These are phyloP conservation scores for Warburgia ugandensis DNA, from an alignment of 164 flowering plant species.

Conservation along the genomic window DNA sequence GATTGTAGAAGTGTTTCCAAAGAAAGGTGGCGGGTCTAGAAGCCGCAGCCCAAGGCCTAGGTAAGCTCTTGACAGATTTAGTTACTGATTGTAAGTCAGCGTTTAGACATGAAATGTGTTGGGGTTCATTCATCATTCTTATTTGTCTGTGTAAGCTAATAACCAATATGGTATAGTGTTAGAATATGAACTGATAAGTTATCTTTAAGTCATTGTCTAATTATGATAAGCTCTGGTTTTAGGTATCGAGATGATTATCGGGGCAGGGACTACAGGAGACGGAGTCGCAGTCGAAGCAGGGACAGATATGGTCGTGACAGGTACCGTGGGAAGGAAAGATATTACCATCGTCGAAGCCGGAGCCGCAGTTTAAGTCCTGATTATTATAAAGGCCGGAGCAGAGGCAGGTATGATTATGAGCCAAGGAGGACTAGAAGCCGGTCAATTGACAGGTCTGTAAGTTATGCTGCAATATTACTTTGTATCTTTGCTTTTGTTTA, in stretches of 20 bases:
- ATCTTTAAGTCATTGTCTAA: background rate
- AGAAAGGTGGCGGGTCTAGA: constrained; percentile 15
- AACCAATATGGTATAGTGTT: background rate
- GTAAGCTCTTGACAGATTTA: too few relatives aligned
- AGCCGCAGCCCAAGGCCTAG: constrained; percentile 76
- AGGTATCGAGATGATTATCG: constrained; percentile 36
- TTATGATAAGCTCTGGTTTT: background rate
- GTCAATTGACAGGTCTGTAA: constrained; percentile 54
- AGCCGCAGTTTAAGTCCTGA: constrained; percentile 78
- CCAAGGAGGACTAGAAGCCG: constrained; percentile 45
- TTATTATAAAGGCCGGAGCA: constrained; percentile 43
- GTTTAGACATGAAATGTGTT: background rate
- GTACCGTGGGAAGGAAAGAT: constrained; percentile 58
- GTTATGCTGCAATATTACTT: too few relatives aligned
- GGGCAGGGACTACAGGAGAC: constrained; percentile 34
- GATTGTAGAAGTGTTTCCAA: constrained; percentile 32
- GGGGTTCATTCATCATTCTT: background rate
- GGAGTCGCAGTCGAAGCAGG: constrained; percentile 78
- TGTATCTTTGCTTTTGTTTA: background rate
- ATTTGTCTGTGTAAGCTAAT: too few relatives aligned
- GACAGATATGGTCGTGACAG: constrained; percentile 61
- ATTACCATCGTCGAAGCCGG: constrained; percentile 55
- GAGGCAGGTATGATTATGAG: constrained; percentile 61
- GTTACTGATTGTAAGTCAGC: background rate
- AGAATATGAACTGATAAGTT: background rate